Evolutionary conservation across 257 asterid genomes (phyloP).

Genomic region (Nicotiana undulata): DNA sequence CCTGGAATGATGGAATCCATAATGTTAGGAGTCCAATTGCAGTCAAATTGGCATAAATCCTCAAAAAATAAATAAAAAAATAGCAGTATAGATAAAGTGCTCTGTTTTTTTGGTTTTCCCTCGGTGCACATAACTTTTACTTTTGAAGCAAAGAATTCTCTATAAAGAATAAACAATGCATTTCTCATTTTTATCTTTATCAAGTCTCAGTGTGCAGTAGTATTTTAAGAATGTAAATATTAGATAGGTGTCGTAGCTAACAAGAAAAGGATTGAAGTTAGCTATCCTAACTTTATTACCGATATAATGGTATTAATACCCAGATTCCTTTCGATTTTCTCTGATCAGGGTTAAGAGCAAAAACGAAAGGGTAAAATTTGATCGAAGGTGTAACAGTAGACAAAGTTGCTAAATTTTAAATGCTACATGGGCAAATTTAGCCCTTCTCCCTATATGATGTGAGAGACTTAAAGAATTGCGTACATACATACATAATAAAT

Average conservation of each 20-base stretch:
- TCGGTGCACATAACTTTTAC: neutral
- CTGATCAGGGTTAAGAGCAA: no score
- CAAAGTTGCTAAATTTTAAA: no score
- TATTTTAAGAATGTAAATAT: neutral
- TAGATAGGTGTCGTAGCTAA: neutral
- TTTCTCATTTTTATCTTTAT: neutral
- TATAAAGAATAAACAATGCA: neutral
- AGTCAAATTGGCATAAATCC: constrained; percentile 24
- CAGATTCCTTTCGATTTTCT: no score
- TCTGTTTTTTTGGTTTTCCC: neutral
- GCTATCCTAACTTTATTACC: no score
- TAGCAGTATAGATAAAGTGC: neutral
- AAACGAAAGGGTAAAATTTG: no score
- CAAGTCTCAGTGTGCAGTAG: neutral
- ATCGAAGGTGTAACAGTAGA: no score
- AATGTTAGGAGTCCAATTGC: constrained; percentile 42
- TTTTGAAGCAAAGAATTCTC: neutral
- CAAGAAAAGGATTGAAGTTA: neutral
- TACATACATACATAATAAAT: no score
- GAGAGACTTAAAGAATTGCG: no score
- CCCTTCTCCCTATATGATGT: no score
- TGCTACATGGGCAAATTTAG: no score
- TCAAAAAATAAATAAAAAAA: no score
- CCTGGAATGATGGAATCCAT: constrained; percentile 33
- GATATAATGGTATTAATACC: no score